These are phyloP conservation scores for Fusarium xylarioides DNA, from an alignment of 2,329 filamentous ascomycete species.

Conservation along the genomic window DNA sequence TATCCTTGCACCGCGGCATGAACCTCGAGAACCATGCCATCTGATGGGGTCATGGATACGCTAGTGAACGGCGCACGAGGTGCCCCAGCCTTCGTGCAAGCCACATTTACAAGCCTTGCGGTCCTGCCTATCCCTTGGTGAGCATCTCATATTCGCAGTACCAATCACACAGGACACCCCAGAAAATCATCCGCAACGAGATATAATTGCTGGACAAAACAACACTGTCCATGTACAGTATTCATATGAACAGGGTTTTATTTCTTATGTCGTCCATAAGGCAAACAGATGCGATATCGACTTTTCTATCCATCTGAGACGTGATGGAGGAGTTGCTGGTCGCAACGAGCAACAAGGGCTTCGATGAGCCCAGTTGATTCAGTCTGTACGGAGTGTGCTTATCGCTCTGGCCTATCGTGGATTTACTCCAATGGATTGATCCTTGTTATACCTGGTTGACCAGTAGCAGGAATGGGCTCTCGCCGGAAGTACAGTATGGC, in stretches of 20 bases:
- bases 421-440: background rate
- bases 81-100: constrained; percentile 42
- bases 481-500: background rate
- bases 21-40: constrained; percentile 31
- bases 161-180: constrained; percentile 4
- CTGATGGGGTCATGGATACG: constrained; percentile 29
- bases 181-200: constrained; percentile 9
- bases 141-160: constrained; percentile 20
- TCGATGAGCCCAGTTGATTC: constrained; percentile 9
- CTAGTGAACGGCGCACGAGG: constrained; percentile 45
- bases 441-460: constrained; percentile 9
- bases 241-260: background rate
- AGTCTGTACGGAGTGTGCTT: background rate
- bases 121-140: constrained; percentile 25
- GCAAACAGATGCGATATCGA: constrained; percentile 13
- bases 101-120: constrained; percentile 34
- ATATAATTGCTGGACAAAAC: background rate
- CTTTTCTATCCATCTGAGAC: constrained; percentile 17
- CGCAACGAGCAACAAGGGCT: constrained; percentile 12
- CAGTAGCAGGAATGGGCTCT: constrained; percentile 33
- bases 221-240: background rate
- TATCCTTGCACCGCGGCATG: constrained; percentile 15
- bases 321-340: background rate
- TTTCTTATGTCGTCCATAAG: constrained; percentile 14
- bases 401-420: background rate